These are phyloP conservation scores for Herpetospermum pedunculosum DNA, from an alignment of 306 rosid genomes.

Conservation along the genomic window DNA sequence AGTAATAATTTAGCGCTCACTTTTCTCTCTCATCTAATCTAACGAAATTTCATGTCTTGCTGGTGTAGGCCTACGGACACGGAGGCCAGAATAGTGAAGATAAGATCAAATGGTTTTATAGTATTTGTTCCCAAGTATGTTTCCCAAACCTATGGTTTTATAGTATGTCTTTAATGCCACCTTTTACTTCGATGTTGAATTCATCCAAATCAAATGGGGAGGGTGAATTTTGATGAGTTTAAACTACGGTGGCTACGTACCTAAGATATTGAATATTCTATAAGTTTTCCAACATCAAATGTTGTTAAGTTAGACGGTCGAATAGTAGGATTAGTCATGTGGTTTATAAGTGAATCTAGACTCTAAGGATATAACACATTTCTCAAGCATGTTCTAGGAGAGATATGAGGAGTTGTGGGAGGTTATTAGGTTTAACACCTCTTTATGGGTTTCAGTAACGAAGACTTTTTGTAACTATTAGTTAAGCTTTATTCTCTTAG, in stretches of 20 bases:
- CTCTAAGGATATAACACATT: too few relatives aligned
- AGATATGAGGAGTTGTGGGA: too few relatives aligned
- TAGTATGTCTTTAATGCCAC: not conserved
- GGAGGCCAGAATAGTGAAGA: slow-evolving; percentile 88
- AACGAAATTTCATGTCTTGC: slow-evolving; percentile 9
- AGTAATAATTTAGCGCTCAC: not conserved
- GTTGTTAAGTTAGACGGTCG: not conserved
- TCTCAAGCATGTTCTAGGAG: too few relatives aligned
- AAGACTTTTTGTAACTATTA: too few relatives aligned
- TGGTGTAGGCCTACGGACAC: slow-evolving; percentile 72
- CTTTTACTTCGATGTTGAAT: not conserved
- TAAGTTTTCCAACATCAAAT: not conserved
- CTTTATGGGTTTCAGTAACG: too few relatives aligned
- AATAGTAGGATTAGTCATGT: not conserved
- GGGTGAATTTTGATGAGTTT: too few relatives aligned
- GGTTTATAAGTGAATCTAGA: not conserved
- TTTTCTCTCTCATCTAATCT: not conserved
- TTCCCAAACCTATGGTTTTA: not conserved
- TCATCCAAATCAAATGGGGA: not conserved
- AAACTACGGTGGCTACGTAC: not conserved
- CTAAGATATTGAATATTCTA: not conserved
- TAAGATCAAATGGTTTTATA: slow-evolving; percentile 87
- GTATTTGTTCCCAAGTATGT: slow-evolving; percentile 93
- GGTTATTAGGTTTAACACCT: too few relatives aligned
- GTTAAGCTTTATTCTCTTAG: too few relatives aligned